Evolutionary conservation across 345 rosid genomes (phyloP).

Genomic region (Populus davidiana): DNA sequence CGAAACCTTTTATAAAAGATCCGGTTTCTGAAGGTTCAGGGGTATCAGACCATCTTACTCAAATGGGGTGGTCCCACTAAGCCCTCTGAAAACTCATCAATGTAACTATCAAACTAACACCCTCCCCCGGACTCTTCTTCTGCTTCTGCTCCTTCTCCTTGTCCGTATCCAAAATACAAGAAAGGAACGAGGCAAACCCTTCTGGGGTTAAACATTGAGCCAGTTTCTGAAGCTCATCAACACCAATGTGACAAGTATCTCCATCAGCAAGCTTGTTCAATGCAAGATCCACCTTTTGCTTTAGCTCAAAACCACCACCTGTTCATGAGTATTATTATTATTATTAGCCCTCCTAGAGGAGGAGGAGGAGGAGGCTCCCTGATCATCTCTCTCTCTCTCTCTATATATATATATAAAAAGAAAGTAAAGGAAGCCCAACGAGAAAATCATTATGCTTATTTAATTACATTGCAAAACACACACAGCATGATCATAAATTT

Average conservation of each 20-base stretch:
- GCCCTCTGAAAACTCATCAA: conserved; percentile 51
- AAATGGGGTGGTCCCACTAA: conserved; percentile 47
- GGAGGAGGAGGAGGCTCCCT: no score
- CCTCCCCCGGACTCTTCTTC: conserved; percentile 30
- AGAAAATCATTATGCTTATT: no score
- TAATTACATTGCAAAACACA: no score
- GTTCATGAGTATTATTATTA: conserved; percentile 7
- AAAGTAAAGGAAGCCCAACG: no score
- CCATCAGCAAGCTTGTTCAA: conserved; percentile 86
- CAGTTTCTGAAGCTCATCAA: conserved; percentile 69
- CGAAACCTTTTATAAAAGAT: conserved; percentile 71
- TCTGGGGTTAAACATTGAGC: conserved; percentile 57
- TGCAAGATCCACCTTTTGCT: conserved; percentile 65
- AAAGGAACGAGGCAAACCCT: conserved; percentile 59
- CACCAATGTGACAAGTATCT: conserved; percentile 79
- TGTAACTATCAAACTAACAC: conserved; percentile 60
- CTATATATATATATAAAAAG: no score
- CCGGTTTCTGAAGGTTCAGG: conserved; percentile 75
- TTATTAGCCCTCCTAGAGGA: neutral
- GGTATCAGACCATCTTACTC: conserved; percentile 64
- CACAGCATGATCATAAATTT: no score
- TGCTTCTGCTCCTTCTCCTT: conserved; percentile 67
- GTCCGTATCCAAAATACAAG: conserved; percentile 72
- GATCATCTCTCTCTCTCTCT: no score
- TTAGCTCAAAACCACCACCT: conserved; percentile 59